Conservation (phyloP, 2,329 filamentous ascomycete genomes). For the Fusarium pininemorale region DNA sequence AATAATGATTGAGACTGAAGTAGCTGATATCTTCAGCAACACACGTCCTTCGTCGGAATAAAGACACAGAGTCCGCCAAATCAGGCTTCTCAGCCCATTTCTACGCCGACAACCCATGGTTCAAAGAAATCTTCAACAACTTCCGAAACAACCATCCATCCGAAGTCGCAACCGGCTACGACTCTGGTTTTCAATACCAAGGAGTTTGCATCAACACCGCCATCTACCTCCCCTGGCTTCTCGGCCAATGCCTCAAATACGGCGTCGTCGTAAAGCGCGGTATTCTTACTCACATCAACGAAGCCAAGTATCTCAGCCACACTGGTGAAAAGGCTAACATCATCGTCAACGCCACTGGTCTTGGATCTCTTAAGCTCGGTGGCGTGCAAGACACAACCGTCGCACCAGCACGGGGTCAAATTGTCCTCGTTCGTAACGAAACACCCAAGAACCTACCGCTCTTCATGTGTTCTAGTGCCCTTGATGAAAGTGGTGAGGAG, state of each 20-base stretch:
- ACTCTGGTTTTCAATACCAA: constrained; percentile 79
- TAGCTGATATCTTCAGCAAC: constrained; percentile 50
- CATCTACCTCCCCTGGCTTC: constrained; percentile 86
- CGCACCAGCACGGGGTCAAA: constrained; percentile 82
- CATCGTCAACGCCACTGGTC: constrained; percentile 85
- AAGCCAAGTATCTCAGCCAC: constrained; percentile 65
- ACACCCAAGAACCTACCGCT: constrained; percentile 69
- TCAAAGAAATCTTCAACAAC: constrained; percentile 74
- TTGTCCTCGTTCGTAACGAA: constrained; percentile 80
- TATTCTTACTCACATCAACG: constrained; percentile 72
- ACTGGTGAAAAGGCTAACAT: constrained; percentile 68
- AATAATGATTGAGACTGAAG: accelerated
- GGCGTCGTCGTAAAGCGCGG: constrained; percentile 76
- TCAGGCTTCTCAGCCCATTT: constrained; percentile 12
- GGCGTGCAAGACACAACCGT: constrained; percentile 81
- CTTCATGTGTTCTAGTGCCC: constrained; percentile 74
- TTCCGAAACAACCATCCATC: constrained; percentile 68
- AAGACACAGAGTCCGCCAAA: constrained; percentile 64
- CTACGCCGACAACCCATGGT: constrained; percentile 74
- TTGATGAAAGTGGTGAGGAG: constrained; percentile 77
- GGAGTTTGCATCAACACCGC: constrained; percentile 92
- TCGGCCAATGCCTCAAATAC: constrained; percentile 78
- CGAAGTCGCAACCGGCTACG: constrained; percentile 70
- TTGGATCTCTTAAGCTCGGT: constrained; percentile 78
- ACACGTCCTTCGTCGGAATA: constrained; percentile 64